A percentile compares a stretch with the other conserved stretches of the same genome.
phyloP scores from a whole-genome alignment of 495 filamentous ascomycete species.

The Aspergillus affinis region DNA sequence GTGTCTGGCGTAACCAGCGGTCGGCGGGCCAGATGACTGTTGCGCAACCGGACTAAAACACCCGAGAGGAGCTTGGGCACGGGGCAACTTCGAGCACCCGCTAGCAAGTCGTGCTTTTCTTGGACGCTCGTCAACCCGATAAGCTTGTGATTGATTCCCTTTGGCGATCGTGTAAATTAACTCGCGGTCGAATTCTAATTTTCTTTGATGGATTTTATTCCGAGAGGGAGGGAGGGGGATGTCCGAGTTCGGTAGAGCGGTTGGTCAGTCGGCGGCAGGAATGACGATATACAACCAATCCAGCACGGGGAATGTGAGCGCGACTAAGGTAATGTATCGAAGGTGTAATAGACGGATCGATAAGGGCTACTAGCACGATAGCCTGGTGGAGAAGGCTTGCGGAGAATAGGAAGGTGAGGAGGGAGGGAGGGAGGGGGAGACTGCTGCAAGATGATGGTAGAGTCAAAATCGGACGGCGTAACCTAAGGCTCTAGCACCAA shows the following conservation, averaged over 20 bases:
- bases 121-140: constrained; percentile 12
- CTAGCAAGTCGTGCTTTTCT: constrained; percentile 14
- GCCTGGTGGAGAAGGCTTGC: constrained; percentile 4
- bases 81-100: constrained; percentile 20
- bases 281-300: background rate
- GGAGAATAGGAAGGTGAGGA: constrained; percentile 18
- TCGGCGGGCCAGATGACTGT: constrained; percentile 42
- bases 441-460: constrained; percentile 21
- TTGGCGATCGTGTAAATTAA: background rate
- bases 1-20: constrained; percentile 2
- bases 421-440: constrained; percentile 1
- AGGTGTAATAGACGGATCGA: background rate
- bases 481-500: constrained; percentile 7
- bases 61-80: constrained; percentile 27
- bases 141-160: constrained; percentile 29
- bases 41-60: constrained; percentile 30
- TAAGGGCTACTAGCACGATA: background rate
- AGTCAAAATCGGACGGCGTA: constrained; percentile 13
- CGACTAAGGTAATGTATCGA: background rate
- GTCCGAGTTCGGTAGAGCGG: background rate
- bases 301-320: constrained; percentile 6
- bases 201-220: background rate
- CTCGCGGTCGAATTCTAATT: background rate
- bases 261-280: constrained; percentile 3
- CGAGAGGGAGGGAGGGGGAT: background rate